Conservation (phyloP, 2,329 filamentous ascomycete genomes). For the Colletotrichum shisoi region DNA sequence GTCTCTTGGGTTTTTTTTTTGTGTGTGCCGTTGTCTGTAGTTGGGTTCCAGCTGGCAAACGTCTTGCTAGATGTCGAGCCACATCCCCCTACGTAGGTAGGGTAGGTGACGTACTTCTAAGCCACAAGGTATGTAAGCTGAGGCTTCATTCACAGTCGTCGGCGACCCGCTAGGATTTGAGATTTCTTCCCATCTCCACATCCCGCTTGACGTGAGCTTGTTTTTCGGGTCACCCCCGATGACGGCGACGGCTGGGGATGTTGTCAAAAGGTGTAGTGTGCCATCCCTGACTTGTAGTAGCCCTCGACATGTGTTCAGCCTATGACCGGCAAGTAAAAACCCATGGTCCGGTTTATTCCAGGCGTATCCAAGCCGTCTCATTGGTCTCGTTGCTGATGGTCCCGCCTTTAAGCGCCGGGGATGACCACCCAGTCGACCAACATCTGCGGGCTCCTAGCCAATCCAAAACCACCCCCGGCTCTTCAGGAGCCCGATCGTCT, state of each 20-base stretch:
- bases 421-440: slow-evolving; percentile 30
- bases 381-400: slow-evolving; percentile 24
- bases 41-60: no score
- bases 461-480: slow-evolving; percentile 20
- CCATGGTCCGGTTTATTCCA: slow-evolving; percentile 1
- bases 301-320: slow-evolving; percentile 11
- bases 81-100: no score
- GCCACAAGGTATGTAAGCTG: not conserved
- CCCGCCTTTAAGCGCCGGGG: slow-evolving; percentile 33
- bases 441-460: slow-evolving; percentile 33
- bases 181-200: slow-evolving; percentile 7
- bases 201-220: slow-evolving; percentile 35
- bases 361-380: not conserved
- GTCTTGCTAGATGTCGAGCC: not conserved
- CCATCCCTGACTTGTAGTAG: slow-evolving; percentile 15
- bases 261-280: not conserved
- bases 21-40: no score
- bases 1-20: no score
- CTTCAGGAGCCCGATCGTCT: slow-evolving; percentile 12
- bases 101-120: not conserved
- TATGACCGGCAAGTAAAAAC: slow-evolving; percentile 13
- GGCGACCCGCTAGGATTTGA: not conserved
- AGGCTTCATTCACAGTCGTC: not conserved
- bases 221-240: slow-evolving; percentile 11
- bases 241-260: slow-evolving; percentile 16